Evolutionary conservation across 306 rosid species (phyloP).

Genomic region (Albizia julibrissin): DNA sequence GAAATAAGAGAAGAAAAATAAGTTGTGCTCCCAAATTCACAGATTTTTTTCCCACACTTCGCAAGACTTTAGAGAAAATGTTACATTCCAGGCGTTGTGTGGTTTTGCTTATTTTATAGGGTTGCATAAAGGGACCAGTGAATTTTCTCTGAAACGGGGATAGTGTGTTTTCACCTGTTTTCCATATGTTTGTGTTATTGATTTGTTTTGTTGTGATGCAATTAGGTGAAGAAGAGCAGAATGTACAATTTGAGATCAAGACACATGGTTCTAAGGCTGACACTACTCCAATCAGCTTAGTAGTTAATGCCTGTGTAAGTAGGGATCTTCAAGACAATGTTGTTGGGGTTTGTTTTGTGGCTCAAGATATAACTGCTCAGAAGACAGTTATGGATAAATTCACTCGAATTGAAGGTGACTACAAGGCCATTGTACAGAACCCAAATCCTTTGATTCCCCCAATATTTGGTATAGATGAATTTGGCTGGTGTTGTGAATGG

Average conservation of each 20-base stretch:
- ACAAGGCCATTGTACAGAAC: constrained; percentile 93
- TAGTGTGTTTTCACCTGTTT: too few species aligned
- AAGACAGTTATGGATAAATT: constrained; percentile 95
- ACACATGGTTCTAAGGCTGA: constrained; percentile 67
- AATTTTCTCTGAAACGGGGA: too few species aligned
- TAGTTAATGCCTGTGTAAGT: constrained; percentile 96
- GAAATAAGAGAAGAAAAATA: too few species aligned
- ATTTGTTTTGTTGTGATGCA: constrained; percentile 36
- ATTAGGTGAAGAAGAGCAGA: constrained; percentile 90
- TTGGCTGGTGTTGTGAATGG: constrained; percentile 99
- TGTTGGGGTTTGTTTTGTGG: constrained; percentile 97
- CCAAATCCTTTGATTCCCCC: constrained; percentile 93
- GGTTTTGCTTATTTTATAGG: too few species aligned
- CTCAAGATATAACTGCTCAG: constrained; percentile 93
- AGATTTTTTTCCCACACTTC: too few species aligned
- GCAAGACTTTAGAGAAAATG: too few species aligned
- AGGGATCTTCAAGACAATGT: constrained; percentile 75
- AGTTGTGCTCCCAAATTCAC: too few species aligned
- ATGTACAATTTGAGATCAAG: constrained; percentile 88
- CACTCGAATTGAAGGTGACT: constrained; percentile 94
- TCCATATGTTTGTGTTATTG: neutral
- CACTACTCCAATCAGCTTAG: constrained; percentile 73
- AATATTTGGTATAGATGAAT: constrained; percentile 89
- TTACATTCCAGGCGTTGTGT: too few species aligned
- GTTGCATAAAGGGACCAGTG: too few species aligned